Base-by-base conservation (phyloP, 345 rosid species). In the Clausena lansium region DNA sequence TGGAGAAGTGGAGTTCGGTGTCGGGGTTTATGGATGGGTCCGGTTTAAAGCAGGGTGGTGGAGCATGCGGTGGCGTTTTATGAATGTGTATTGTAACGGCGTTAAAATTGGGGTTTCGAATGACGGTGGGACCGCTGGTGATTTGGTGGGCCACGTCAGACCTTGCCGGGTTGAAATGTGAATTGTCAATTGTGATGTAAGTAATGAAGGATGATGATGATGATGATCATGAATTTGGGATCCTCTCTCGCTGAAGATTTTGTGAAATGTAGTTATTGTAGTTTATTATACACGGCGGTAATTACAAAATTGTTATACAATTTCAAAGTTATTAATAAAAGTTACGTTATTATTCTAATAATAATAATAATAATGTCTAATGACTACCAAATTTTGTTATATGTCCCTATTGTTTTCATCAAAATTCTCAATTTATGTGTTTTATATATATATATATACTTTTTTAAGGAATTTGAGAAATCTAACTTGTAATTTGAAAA, bases 1-100 rank as follows among this genome's bases (percentile, higher is more conserved):
- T 45, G 83, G 83, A n/a, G 50, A 28, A 2, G 70, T 76, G 69
- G 69, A 57, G 45, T 83, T 79, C 36, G 74, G 59, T 55, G 32
- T 79, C 28, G 32, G 27, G 52, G 64, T 73, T 17, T 24, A 7
- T 7, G 58, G 67, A n/a, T 77, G 45, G 78, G 39, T 67, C 20
- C 38, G 67, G 45, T 76, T 60, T 67, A 52, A 27, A 28, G 22
- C 73, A 8, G 58, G 80, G 33, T 27, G 54, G 50, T 81, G 80
- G 83, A 71, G 30, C 32, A 65, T 58, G 73, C 67, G 80, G 11
- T 71, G 61, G 77, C 73, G 67, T 65, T 9, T n/a, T 15, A 25
- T 79, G 62, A 38, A 61, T 45, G 76, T 62, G 2, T 32, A 20
- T 7, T 83, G 81, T 5, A 20, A 73, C 30, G 73, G 76, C 27